A percentile compares a stretch with the other conserved stretches of the same genome.
These are phyloP conservation scores for Sphaerostilbella broomeana DNA, from an alignment of 2,329 filamentous ascomycete genomes.

Conservation along the genomic window DNA sequence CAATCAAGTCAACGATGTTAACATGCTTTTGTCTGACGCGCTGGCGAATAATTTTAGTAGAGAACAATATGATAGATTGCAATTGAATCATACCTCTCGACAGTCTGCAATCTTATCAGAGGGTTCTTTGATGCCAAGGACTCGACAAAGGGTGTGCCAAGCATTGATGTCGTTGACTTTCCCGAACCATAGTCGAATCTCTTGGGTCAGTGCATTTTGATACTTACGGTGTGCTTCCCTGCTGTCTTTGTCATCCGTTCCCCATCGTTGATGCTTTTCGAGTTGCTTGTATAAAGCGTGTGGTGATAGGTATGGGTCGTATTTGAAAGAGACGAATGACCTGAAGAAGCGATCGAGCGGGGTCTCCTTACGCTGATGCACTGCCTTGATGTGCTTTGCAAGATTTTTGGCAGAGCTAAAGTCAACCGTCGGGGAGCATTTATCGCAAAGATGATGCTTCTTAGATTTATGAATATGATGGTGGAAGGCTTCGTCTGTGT, in stretches of 20 bases:
- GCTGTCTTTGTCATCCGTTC: background rate
- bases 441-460: background rate
- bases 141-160: constrained; percentile 3
- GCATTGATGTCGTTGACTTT: background rate
- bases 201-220: background rate
- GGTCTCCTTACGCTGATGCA: background rate
- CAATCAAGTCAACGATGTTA: constrained; percentile 4
- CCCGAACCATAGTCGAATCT: constrained; percentile 4
- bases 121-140: background rate
- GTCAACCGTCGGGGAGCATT: background rate
- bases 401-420: background rate
- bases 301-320: background rate
- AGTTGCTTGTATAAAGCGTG: background rate
- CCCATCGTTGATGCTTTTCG: background rate
- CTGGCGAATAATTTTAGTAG: too few relatives aligned
- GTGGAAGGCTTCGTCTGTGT: background rate
- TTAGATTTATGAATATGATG: background rate
- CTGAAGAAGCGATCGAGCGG: background rate
- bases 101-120: background rate
- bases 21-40: constrained; percentile 3
- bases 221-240: background rate
- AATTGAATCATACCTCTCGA: background rate
- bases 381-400: background rate
- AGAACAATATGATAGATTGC: too few relatives aligned
- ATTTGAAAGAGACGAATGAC: too few relatives aligned